Evolutionary conservation across 805 yeast genomes (phyloP).

Genomic region (Wickerhamiella musiphila): DNA sequence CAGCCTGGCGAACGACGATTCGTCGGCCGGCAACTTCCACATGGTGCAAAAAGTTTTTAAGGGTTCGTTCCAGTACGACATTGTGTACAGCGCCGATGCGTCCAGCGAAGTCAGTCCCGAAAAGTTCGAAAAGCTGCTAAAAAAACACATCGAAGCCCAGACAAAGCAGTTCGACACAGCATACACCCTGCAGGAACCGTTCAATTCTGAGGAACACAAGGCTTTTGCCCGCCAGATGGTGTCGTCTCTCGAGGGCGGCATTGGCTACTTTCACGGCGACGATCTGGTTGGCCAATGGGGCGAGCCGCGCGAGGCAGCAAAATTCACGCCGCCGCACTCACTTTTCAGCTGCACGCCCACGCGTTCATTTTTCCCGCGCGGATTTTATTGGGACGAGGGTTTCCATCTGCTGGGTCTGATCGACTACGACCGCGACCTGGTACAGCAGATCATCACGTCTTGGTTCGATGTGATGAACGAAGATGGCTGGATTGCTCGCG

Average conservation of each 20-base stretch:
- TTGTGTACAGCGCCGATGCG: slow-evolving; percentile 36
- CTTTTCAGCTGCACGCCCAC: slow-evolving; percentile 79
- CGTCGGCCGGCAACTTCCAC: slow-evolving; percentile 62
- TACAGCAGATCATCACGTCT: slow-evolving; percentile 59
- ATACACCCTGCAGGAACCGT: slow-evolving; percentile 32
- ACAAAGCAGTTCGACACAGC: slow-evolving; percentile 14
- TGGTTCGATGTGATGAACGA: slow-evolving; percentile 81
- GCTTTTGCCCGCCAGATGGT: slow-evolving; percentile 61
- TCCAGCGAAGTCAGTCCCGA: slow-evolving; percentile 25
- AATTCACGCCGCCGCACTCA: slow-evolving; percentile 34
- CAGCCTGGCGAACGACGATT: slow-evolving; percentile 38
- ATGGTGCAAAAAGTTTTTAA: slow-evolving; percentile 57
- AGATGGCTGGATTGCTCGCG: slow-evolving; percentile 94
- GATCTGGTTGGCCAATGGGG: slow-evolving; percentile 63
- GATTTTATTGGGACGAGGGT: slow-evolving; percentile 98
- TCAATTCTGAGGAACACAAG: slow-evolving; percentile 26
- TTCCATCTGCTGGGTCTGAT: slow-evolving; percentile 73
- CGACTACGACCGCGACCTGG: slow-evolving; percentile 69
- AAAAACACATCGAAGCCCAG: slow-evolving; percentile 26
- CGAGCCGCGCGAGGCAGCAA: slow-evolving; percentile 20
- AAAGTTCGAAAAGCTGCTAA: slow-evolving; percentile 17
- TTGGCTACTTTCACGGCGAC: slow-evolving; percentile 75
- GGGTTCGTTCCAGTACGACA: slow-evolving; percentile 61
- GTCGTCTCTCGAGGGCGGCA: slow-evolving; percentile 77
- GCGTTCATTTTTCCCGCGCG: slow-evolving; percentile 87